These are phyloP conservation scores for Kodamaea anthophila DNA, from an alignment of 1,139 yeast genomes.

Conservation along the genomic window DNA sequence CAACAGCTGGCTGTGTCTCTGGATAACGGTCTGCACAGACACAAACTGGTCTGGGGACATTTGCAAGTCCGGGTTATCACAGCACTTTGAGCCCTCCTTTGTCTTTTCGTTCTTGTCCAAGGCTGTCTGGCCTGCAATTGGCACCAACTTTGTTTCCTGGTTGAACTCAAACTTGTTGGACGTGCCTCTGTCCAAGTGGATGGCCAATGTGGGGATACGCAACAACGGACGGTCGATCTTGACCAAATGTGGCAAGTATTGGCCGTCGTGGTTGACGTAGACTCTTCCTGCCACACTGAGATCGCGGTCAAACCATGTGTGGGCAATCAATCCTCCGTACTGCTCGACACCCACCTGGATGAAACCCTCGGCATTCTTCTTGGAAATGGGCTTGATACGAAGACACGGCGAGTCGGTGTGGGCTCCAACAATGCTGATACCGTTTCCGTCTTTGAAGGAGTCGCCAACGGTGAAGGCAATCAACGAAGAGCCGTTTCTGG, in stretches of 20 bases:
- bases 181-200: slow-evolving; percentile 78
- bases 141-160: slow-evolving; percentile 79
- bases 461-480: slow-evolving; percentile 82
- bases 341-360: slow-evolving; percentile 89
- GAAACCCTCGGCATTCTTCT: slow-evolving; percentile 66
- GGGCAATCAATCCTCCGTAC: slow-evolving; percentile 95
- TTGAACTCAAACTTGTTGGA: slow-evolving; percentile 81
- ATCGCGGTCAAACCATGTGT: slow-evolving; percentile 90
- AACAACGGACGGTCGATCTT: slow-evolving; percentile 79
- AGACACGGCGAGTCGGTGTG: slow-evolving; percentile 95
- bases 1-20: slow-evolving; percentile 72
- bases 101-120: slow-evolving; percentile 24
- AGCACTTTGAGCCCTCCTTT: slow-evolving; percentile 30
- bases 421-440: slow-evolving; percentile 85
- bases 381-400: slow-evolving; percentile 85
- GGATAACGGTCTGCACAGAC: slow-evolving; percentile 58
- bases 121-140: slow-evolving; percentile 71
- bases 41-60: slow-evolving; percentile 51
- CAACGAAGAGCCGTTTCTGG: slow-evolving; percentile 82
- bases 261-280: slow-evolving; percentile 49
- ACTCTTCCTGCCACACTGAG: slow-evolving; percentile 90
- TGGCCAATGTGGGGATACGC: slow-evolving; percentile 92
- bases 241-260: slow-evolving; percentile 59
- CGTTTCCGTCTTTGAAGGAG: slow-evolving; percentile 71
- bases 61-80: slow-evolving; percentile 39